A percentile compares a stretch with the other conserved stretches of the same genome.
These are phyloP conservation scores for Pichia scutulata DNA, from an alignment of 805 yeast species.

Conservation along the genomic window DNA sequence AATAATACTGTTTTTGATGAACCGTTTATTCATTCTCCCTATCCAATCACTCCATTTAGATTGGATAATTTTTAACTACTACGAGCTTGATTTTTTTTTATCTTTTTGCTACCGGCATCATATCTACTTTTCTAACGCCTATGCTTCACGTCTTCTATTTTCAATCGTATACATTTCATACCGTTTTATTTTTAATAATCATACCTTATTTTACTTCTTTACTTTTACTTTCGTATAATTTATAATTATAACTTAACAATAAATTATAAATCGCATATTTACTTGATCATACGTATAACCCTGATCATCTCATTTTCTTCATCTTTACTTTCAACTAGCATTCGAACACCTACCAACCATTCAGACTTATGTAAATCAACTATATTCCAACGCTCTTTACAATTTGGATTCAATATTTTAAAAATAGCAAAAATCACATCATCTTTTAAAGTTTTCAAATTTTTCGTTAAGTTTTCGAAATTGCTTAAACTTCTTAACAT, in stretches of 20 bases:
- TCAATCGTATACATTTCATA: background rate
- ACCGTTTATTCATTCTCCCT: background rate
- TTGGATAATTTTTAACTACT: background rate
- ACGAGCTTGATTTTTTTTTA: background rate
- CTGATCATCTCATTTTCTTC: conserved; percentile 22
- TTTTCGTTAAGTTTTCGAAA: conserved; percentile 2
- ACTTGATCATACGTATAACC: conserved; percentile 7
- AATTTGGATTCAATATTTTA: conserved; percentile 27
- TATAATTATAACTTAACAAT: background rate
- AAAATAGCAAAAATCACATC: conserved; percentile 12
- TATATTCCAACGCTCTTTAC: conserved; percentile 16
- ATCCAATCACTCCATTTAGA: background rate
- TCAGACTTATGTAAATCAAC: conserved; percentile 18
- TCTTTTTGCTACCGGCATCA: background rate
- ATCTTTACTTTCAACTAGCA: conserved; percentile 13
- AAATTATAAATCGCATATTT: background rate
- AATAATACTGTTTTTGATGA: background rate
- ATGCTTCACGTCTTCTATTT: background rate
- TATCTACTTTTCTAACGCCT: background rate
- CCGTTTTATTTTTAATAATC: background rate
- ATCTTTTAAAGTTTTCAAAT: conserved; percentile 11
- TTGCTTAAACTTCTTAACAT: conserved; percentile 10
- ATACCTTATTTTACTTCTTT: background rate
- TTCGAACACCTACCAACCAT: conserved; percentile 27
- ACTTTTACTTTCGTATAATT: background rate